Percentiles rank a stretch among this genome's conserved stretches.
phyloP scores from a whole-genome alignment of 495 filamentous ascomycete genomes.

The Stereocaulon alpinum region DNA sequence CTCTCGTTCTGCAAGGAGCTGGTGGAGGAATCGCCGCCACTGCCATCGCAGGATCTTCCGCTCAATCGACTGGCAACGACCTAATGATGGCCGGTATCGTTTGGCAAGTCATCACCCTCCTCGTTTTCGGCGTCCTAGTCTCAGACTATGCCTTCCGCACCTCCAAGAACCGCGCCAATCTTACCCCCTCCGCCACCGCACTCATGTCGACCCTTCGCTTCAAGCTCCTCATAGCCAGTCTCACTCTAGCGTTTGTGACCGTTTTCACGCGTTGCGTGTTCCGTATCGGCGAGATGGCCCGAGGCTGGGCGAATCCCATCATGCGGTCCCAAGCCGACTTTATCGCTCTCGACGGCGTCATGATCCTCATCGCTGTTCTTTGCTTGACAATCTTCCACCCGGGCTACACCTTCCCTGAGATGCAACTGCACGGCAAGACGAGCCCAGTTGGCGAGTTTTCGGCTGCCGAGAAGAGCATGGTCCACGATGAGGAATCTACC shows the following conservation, averaged over 20 bases:
- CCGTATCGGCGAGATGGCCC: slow-evolving; percentile 59
- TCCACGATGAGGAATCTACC: slow-evolving; percentile 3
- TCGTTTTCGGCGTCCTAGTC: slow-evolving; percentile 36
- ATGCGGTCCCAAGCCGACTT: slow-evolving; percentile 59
- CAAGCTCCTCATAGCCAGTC: slow-evolving; percentile 39
- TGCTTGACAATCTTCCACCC: slow-evolving; percentile 42
- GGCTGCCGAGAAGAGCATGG: neutral
- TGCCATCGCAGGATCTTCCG: slow-evolving; percentile 27
- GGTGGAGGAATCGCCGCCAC: slow-evolving; percentile 48
- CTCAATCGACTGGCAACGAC: slow-evolving; percentile 41
- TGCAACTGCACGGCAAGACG: slow-evolving; percentile 21
- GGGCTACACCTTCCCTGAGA: slow-evolving; percentile 36
- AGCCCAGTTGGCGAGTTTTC: slow-evolving; percentile 6
- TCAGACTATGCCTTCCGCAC: slow-evolving; percentile 14
- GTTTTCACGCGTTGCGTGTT: slow-evolving; percentile 60
- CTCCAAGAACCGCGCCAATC: slow-evolving; percentile 4
- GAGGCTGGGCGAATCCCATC: slow-evolving; percentile 55
- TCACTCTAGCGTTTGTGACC: slow-evolving; percentile 46
- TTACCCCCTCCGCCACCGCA: slow-evolving; percentile 22
- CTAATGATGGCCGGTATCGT: slow-evolving; percentile 63
- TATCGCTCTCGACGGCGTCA: slow-evolving; percentile 48
- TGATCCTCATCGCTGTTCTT: slow-evolving; percentile 39
- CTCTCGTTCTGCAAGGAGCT: slow-evolving; percentile 52
- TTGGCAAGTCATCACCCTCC: slow-evolving; percentile 56
- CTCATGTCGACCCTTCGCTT: slow-evolving; percentile 37